Base-by-base conservation (phyloP, 164 flowering plant genomes). In the Liriodendron chinense region DNA sequence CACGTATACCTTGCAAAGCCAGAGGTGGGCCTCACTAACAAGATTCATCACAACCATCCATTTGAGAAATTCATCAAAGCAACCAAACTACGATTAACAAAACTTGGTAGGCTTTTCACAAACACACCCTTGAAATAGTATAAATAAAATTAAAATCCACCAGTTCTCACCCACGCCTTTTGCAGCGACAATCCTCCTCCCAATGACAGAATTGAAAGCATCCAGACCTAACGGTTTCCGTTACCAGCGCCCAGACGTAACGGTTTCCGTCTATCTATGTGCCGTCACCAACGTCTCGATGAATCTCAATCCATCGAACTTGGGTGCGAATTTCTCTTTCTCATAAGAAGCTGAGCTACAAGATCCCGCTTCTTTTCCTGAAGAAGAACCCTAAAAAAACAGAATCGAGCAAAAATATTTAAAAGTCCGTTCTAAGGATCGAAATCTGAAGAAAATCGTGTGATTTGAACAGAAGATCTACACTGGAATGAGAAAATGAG, bases 251-350 rank as follows among this genome's bases (percentile, higher is more conserved):
- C 62, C 62, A 13, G 10, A 64, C 6, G 7, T 22, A 64, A 64
- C 24, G 66, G 23, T 3, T 68, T 68, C 18, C 25, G 8, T 85
- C 72, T 34, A 90, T 82, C 93, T 79, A 77, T 90, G 93, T 64
- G 89, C 93, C 61, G 93, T 90, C 49, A 90, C 82, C 77, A 90
- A 82, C 0, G 93, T 88, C 75, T 90, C 93, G 43, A 90, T 88
- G 77, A 90, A 90, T 71, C 91, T 85, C 82, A 90, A 70, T 1
- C 93, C 93, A 61, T 88, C 93, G 66, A 90, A 87, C 80, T 80
- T 85, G 47, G 91, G 93, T 26, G 86, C 88, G 74, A 88, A 89
- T 74, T 85, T 85, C 0, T 88, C 89, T 28, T 47, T 63, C 34
- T 73, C 75, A 47, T 50, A 47, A 47, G 68, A 73, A 24, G 50